Base-by-base conservation (phyloP, 2,329 filamentous ascomycete genomes). In the Shiraia sp. region DNA sequence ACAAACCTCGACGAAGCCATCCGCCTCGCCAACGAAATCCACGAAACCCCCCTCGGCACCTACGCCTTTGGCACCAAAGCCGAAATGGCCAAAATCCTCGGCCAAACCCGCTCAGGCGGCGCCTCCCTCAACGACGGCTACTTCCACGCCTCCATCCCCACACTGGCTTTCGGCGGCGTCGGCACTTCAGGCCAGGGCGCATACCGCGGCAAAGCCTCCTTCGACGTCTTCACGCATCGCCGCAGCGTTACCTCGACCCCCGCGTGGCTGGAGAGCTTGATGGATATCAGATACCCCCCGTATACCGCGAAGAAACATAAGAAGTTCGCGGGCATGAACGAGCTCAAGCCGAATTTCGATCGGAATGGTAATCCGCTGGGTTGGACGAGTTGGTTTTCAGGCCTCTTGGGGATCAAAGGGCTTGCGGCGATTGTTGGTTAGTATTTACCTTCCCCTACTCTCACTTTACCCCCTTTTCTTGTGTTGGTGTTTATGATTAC, bases 1-100 rank as follows among this genome's bases (percentile, higher is more conserved):
- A 80, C 89, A 51, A 79, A 82, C 56, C 76, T 96, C n/a, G 88
- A 95, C 53, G 82, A 95, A 60, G 92, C 91, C 35, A 90, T 97
- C 66, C 78, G 78, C 27, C 82, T 90, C 51, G 89, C 89, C 48
- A 92, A 95, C 68, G 74, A 80, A 40, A 81, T 96, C 34, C 85
- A 95, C 69, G 79, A 84, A 36, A 96, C 91, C 1, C 91, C 93
- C 0, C 76, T 99, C 28, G 84, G 86, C 8, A 75, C 96, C 31
- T 95, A 90, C 67, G 81, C 88, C 5, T 97, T 97, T 70, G 92
- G 91, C 40, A 86, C 78, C 49, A 88, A 90, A 59, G 76, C 76
- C 3, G 92, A 96, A 65, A 88, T 86, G 32, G 77, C 87, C 22
- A 86, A 86, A 65, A 76, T 78, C 29, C 70, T 79, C 25, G 58